These are phyloP conservation scores for Pyrenochaeta sp. DNA, from an alignment of 2,329 filamentous ascomycete species.

Conservation along the genomic window DNA sequence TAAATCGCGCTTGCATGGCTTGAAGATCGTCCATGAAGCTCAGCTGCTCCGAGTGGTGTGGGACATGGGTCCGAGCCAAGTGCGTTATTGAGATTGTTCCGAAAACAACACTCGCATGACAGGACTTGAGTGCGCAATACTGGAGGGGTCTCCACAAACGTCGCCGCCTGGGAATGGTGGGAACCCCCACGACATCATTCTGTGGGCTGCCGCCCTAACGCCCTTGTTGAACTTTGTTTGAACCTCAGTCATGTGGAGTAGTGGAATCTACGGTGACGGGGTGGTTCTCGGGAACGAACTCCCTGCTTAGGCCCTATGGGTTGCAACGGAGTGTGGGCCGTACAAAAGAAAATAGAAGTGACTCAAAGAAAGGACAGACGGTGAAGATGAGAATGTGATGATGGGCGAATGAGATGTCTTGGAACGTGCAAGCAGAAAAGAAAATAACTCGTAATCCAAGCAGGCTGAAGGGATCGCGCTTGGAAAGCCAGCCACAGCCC, in stretches of 20 bases:
- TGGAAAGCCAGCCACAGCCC: not conserved
- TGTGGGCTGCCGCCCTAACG: not conserved
- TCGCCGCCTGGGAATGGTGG: constrained; percentile 1
- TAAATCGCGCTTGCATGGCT: not conserved
- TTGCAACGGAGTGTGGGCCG: not conserved
- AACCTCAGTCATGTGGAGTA: not conserved
- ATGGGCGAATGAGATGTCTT: not conserved
- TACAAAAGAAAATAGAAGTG: not conserved
- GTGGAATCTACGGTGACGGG: too few species aligned
- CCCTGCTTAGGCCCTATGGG: not conserved
- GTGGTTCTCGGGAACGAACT: not conserved
- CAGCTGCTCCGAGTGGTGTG: not conserved
- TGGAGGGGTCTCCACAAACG: constrained; percentile 1
- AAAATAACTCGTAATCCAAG: not conserved
- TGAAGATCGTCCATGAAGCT: not conserved
- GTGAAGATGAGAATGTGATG: not conserved
- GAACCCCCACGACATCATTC: not conserved
- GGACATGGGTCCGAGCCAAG: not conserved
- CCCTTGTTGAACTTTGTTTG: not conserved
- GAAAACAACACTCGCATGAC: not conserved
- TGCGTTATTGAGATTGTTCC: not conserved
- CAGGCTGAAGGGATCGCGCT: not conserved
- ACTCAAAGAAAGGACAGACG: not conserved
- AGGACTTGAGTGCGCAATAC: not conserved
- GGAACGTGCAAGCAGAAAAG: not conserved